Conservation (phyloP, 768 basidiomycete genomes). For the Hirschioporus abietinus region DNA sequence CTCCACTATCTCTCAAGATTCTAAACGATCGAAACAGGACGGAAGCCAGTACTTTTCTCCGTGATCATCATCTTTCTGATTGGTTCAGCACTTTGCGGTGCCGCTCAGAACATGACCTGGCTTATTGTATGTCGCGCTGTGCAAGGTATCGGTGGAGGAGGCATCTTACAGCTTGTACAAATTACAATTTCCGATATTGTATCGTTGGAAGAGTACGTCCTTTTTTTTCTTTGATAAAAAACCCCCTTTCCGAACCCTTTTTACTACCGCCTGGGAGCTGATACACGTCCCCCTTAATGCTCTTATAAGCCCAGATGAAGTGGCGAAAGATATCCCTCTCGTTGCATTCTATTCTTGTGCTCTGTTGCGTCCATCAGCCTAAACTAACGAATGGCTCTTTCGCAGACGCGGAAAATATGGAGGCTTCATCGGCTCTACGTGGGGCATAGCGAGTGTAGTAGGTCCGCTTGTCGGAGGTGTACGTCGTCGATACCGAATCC, state of each 20-base stretch:
- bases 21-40: slow-evolving; percentile 28
- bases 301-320: too few relatives aligned
- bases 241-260: neutral
- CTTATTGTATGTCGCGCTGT: slow-evolving; percentile 71
- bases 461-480: slow-evolving; percentile 84
- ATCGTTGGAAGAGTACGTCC: slow-evolving; percentile 62
- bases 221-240: too few relatives aligned
- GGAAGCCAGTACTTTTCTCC: slow-evolving; percentile 67
- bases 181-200: slow-evolving; percentile 84
- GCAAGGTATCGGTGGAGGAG: slow-evolving; percentile 82
- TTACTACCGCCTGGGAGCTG: slow-evolving; percentile 4
- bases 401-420: slow-evolving; percentile 71
- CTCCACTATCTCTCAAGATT: slow-evolving; percentile 16
- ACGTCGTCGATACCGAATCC: slow-evolving; percentile 22
- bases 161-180: slow-evolving; percentile 69
- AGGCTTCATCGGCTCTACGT: slow-evolving; percentile 72
- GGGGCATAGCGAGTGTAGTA: slow-evolving; percentile 65
- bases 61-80: slow-evolving; percentile 66
- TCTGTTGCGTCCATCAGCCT: neutral
- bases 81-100: slow-evolving; percentile 77
- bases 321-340: too few relatives aligned
- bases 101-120: slow-evolving; percentile 76
- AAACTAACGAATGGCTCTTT: neutral
- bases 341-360: too few relatives aligned
- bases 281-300: neutral